Evolutionary conservation across 208 protist species (phyloP), one percentile per base, ranked within the genome.

Genomic region (Angomonas desouzai): DNA sequence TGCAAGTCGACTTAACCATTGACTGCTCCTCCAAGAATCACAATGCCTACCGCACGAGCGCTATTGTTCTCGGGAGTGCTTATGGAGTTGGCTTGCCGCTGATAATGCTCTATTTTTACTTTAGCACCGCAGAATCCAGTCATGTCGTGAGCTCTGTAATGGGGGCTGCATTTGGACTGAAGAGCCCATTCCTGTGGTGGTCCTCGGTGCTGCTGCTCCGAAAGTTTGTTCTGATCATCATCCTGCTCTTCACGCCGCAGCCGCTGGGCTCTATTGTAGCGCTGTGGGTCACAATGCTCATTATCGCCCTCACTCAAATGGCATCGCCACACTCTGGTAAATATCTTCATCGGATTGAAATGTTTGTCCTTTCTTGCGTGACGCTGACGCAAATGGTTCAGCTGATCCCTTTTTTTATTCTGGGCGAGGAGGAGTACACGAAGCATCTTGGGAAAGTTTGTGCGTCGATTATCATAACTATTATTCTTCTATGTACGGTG

Each of bases 401-500:
- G 60, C 57, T 76, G 57, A 51, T 81, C 23, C 75, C 75, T 20
- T 62, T 71, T 34, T 25, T 69, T 28, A 25, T 68, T 63, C 22
- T 64, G 18, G 47, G 59, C 20, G 33, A 64, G 1, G 49, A 36
- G 10, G 23, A 49, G 23, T 55, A 55, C n/a, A 27, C 53, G 30
- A 53, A 29, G 0, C 1, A 0, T 1, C 40, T 22, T 3, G 51
- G 34, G 13, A 59, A 38, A 9, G 36, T 40, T 18, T 56, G 75
- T 36, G 65, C 66, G 6, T 6, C 36, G 9, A 18, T 40, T 34
- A 67, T 70, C 2, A 47, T 81, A 3, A 40, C 76, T 22, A 45
- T 76, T 16, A 28, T 66, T 9, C 43, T 71, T 13, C 28, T 59
- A 3, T 74, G 70, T 34, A 25, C 56, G 16, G 32, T 23, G 20